Base-by-base conservation (phyloP, 2,329 filamentous ascomycete species). In the Daldinia sp. region DNA sequence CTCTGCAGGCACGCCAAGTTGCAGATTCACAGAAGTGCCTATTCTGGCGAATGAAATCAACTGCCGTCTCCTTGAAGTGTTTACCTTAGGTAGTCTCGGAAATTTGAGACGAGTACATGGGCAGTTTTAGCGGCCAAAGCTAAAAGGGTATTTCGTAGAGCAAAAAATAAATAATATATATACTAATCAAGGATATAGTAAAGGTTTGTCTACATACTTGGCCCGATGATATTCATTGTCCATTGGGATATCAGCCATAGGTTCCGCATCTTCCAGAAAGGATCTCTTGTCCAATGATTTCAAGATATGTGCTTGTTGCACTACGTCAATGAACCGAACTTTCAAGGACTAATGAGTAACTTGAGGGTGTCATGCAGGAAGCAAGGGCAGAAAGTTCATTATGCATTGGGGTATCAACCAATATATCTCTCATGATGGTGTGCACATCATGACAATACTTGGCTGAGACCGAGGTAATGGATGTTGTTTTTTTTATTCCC, bases 311-410 rank as follows among this genome's bases (percentile, higher is more conserved):
- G 35, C 27, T 32, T 43, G 64, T 68, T 61, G 48, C 61, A 67
- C 58, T 47, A 64, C 66, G 53, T 64, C 54, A 62, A 63, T 59
- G 58, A 54, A 50, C 58, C 45, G 49, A 51, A 47, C 10, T 53
- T n/a, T 48, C 25, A 32, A 55, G 48, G 58, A 58, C 56, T 63
- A 27, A 58, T 34, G 49, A 39, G 54, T 55, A 53, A 23, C 49
- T 61, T 56, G 61, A 63, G 52, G 56, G 58, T 67, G 61, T 61
- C 50, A 68, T 64, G 66, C 66, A 68, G 56, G 61, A 68, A 47
- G 66, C 47, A 68, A 67, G 66, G 66, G 64, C 58, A 62, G 30
- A 29, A 32, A 63, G 32, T 52, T 51, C 47, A 60, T 25, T 51
- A 55, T 67, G 66, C 66, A 68, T 56, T 61, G 58, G 60, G 58